Base-by-base conservation (phyloP, 495 filamentous ascomycete species). In the Penicillium angulare region DNA sequence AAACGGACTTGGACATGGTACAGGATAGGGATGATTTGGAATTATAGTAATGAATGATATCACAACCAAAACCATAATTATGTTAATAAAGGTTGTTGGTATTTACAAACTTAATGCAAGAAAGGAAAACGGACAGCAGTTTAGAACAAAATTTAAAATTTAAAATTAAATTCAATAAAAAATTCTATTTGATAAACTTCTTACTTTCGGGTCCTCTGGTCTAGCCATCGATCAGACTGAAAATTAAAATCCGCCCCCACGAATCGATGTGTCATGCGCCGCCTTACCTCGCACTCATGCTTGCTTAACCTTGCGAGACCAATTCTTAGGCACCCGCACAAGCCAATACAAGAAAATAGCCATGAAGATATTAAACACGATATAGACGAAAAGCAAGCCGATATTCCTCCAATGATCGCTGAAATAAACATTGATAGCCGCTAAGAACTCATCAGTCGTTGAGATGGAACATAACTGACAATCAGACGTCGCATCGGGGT, bases 261-360 rank as follows among this genome's bases (percentile, higher is more conserved):
- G 13, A 23, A 21, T 41, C 20, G 38, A 40, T 18, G 33, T 15
- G 13, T 40, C 18, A 7, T n/a, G 38, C 13, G 35, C 5, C 15
- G 10, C 15, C 2, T n/a, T 35, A 15, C n/a, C 33, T 13, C 33
- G 6, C 41, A 29, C 17, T 46, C 43, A 59, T 33, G 40, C 56
- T 57, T 78, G 68, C 61, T 76, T 74, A 47, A 63, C 61, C 40
- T 79, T 74, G 5, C 57, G 61, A 7, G 61, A 59, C 59, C 71
- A 74, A 52, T 75, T 81, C 78, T 90, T 91, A 13, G 88, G 88
- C 43, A 95, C 86, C 5, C 90, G 74, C 6, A 80, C 77, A 45
- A 91, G 64, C 86, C 87, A 95, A 68, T 95, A 96, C 15, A 96
- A 61, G 34, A 78, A 73, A 16, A 92, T 61, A 0, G 89, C 90